Base-by-base conservation (phyloP, 2,329 filamentous ascomycete genomes). In the Penicillium hordei region DNA sequence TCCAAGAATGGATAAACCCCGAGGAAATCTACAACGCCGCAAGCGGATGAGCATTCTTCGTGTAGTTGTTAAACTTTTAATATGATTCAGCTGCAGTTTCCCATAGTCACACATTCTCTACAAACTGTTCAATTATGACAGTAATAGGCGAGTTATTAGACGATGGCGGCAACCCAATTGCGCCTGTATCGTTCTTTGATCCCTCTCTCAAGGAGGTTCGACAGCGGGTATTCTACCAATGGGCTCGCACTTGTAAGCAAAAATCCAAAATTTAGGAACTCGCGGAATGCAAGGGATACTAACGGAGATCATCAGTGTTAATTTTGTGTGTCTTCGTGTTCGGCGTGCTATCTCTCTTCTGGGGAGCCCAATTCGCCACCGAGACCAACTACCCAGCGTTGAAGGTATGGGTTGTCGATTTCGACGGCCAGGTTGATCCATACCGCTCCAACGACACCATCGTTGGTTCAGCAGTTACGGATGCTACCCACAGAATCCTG, bases 331-430 rank as follows among this genome's bases (percentile, higher is more conserved):
- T 76, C 4, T 86, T 86, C 64, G 82, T 87, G 46, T 70, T 87
- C 5, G 73, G 63, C 12, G 76, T 86, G 4, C 68, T 89, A 0
- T 86, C 83, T 0, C 71, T 88, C 3, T 88, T 84, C 72, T 89
- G 85, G 85, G 85, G 75, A 0, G 80, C 81, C 0, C 80, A 88
- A 21, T 84, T 77, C 65, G 65, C 77, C 15, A 76, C 82, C 0
- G 76, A 85, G 12, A 63, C 75, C 44, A 84, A 83, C 52, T 71
- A 82, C 19, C 73, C 72, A 3, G 71, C 74, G 0, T 70, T 88
- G 8, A 77, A 76, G 3, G 76, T 89, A 9, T 81, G 83, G 59
- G 80, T 88, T 2, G 85, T 89, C 29, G 84, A 88, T 68, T 87
- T 88, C 61, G 86, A 89, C 67, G 82, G 81, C 4, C 77, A 79